phyloP scores from a whole-genome alignment of 1,139 yeast genomes.

The Meyerozyma elateridarum region DNA sequence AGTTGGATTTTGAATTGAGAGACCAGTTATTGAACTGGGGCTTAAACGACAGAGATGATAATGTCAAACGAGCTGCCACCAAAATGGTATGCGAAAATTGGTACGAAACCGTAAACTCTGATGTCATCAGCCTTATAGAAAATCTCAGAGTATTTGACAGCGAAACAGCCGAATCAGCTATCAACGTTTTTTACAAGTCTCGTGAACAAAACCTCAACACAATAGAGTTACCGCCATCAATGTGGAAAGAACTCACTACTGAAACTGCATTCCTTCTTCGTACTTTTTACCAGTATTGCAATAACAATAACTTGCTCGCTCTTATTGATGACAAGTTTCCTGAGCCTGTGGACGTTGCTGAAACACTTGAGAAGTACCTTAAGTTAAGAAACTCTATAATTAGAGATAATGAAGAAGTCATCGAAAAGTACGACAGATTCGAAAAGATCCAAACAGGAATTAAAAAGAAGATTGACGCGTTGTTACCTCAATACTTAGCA shows the following conservation, averaged over 20 bases:
- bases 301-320: conserved; percentile 47
- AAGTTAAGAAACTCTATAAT: conserved; percentile 37
- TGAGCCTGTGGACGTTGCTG: conserved; percentile 71
- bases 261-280: conserved; percentile 74
- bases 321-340: conserved; percentile 71
- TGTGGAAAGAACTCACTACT: conserved; percentile 69
- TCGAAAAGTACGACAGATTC: conserved; percentile 7
- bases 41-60: conserved; percentile 73
- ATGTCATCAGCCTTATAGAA: conserved; percentile 67
- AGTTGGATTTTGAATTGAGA: conserved; percentile 54
- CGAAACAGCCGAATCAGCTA: conserved; percentile 61
- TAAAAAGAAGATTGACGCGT: conserved; percentile 10
- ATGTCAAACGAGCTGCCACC: conserved; percentile 68
- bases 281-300: conserved; percentile 62
- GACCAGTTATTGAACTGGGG: conserved; percentile 80
- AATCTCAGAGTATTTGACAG: conserved; percentile 64
- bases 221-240: conserved; percentile 51
- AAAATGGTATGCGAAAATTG: conserved; percentile 68
- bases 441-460: conserved; percentile 12
- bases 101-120: conserved; percentile 66
- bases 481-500: conserved; percentile 9
- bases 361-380: conserved; percentile 49
- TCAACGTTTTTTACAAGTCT: conserved; percentile 56
- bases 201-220: conserved; percentile 59
- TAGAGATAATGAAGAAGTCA: conserved; percentile 24